Base-by-base conservation (phyloP, 1,284 basidiomycete genomes). In the Chiua sp. region DNA sequence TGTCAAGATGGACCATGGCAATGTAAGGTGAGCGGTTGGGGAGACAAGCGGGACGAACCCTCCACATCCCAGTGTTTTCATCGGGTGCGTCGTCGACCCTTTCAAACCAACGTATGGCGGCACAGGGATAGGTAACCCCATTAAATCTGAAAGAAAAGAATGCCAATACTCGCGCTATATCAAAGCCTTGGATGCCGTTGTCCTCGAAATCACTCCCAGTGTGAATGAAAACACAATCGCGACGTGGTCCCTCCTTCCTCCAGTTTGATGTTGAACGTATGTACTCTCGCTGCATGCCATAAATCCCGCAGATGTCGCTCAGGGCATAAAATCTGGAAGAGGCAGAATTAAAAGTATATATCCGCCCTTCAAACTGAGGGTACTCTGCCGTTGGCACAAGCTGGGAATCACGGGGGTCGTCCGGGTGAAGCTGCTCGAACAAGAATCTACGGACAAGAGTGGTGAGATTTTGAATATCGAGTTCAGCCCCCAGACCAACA, bases 261-360 rank as follows among this genome's bases (percentile, higher is more conserved):
- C 53, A 55, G 3, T 6, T 1, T 15, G n/a, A 46, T 3, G 3
- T 26, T 12, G 46, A 47, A 2, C n/a, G 15, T 18, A 55, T 55
- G 23, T 28, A 26, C 15, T 55, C 53, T 20, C 3, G 16, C 7
- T 35, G 33, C 53, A 47, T 55, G 11, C 53, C 46, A 26, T 33
- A 10, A 20, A 49, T 37, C 7, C 54, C 47, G 39, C 51, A 18
- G 23, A 52, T 16, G 11, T 52, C 22, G 10, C 59, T 66, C 0
- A 52, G 59, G 2, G 55, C 56, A 48, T 47, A 59, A 15, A 61
- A 66, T 30, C 12, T 20, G 18, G 58, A 48, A 2, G 8, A 52
- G 30, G 39, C n/a, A n/a, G 39, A 53, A 11, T 46, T 28, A 11
- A n/a, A n/a, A 8, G 32, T 12, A 10, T 18, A 4, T 53, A 53